These are phyloP conservation scores for Mrakia frigida DNA, from an alignment of 768 basidiomycete species.

Conservation along the genomic window DNA sequence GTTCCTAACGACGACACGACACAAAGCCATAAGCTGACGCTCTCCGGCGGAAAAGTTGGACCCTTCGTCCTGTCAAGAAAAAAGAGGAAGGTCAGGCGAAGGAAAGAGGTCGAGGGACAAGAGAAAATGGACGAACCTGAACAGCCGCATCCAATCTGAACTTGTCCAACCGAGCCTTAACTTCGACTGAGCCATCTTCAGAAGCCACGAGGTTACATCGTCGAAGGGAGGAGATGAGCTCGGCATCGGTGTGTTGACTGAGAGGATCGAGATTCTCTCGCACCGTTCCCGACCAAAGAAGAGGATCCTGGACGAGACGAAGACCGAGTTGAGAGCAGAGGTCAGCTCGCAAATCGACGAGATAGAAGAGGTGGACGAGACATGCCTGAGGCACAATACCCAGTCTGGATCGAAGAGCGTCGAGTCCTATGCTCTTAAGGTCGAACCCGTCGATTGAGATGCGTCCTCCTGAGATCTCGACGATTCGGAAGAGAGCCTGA, in stretches of 20 bases:
- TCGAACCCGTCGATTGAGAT: conserved; percentile 80
- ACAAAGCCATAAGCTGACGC: conserved; percentile 29
- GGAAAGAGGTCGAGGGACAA: background rate
- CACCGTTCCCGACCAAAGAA: conserved; percentile 61
- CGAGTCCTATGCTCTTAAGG: conserved; percentile 71
- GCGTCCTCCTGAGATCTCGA: conserved; percentile 67
- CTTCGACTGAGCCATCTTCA: conserved; percentile 11
- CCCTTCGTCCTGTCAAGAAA: conserved; percentile 22
- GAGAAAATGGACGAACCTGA: background rate
- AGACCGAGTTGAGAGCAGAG: too few relatives aligned
- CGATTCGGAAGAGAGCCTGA: conserved; percentile 63
- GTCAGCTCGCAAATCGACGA: too few relatives aligned
- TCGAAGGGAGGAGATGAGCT: conserved; percentile 13
- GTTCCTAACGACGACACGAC: conserved; percentile 64
- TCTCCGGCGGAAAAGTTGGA: conserved; percentile 31
- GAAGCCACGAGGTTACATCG: conserved; percentile 21
- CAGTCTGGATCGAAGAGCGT: conserved; percentile 51
- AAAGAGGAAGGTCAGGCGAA: background rate
- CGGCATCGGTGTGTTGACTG: conserved; percentile 55
- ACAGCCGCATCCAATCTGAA: conserved; percentile 26
- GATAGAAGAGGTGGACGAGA: too few relatives aligned
- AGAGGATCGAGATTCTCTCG: conserved; percentile 89
- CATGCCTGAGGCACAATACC: conserved; percentile 38
- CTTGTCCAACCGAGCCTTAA: conserved; percentile 25
- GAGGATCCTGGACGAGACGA: conserved; percentile 35